Conservation (phyloP, 805 yeast genomes). For the Hanseniaspora pseudoguilliermondii region DNA sequence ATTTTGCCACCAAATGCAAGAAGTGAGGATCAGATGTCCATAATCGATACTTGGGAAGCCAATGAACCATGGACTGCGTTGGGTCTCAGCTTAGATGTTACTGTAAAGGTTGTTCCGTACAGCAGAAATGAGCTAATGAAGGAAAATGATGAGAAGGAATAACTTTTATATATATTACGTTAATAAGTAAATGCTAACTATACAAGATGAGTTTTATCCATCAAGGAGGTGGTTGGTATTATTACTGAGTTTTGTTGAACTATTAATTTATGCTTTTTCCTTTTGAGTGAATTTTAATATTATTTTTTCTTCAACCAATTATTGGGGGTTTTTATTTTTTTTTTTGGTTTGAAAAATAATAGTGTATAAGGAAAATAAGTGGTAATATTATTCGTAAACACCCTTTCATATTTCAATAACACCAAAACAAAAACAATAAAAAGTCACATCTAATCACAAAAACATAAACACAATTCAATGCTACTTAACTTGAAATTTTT, state of each 20-base stretch:
- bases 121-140: slow-evolving; percentile 14
- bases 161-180: background rate
- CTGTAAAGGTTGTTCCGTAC: slow-evolving; percentile 26
- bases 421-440: background rate
- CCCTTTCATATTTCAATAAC: no score
- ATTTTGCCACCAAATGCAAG: slow-evolving; percentile 11
- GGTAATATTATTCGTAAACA: no score
- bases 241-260: no score
- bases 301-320: background rate
- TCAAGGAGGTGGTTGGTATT: no score
- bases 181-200: background rate
- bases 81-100: slow-evolving; percentile 27
- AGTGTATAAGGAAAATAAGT: no score
- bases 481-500: background rate
- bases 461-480: background rate
- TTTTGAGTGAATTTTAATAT: background rate
- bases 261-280: background rate
- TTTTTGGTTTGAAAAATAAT: no score
- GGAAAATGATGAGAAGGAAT: slow-evolving; percentile 5
- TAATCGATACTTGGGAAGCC: slow-evolving; percentile 24
- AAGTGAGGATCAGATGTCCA: slow-evolving; percentile 20
- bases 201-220: no score
- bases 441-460: no score
- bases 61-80: slow-evolving; percentile 29
- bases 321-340: no score